These are phyloP conservation scores for Cyamopsis tetragonoloba DNA, from an alignment of 306 rosid species.

Conservation along the genomic window DNA sequence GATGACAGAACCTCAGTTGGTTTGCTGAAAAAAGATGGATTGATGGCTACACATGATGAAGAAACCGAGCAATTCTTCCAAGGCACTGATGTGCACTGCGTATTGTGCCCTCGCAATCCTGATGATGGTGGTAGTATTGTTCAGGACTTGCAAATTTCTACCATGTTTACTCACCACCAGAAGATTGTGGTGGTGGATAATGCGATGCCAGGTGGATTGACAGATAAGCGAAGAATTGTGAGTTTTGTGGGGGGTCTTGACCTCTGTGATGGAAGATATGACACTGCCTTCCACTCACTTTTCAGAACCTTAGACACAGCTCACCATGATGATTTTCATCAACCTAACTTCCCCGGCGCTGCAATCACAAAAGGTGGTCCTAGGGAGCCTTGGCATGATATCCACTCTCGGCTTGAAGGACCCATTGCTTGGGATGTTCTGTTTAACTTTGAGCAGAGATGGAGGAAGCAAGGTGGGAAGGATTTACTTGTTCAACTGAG, in stretches of 20 bases:
- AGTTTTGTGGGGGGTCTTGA: conserved; percentile 80
- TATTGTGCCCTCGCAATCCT: conserved; percentile 73
- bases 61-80: conserved; percentile 49
- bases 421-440: conserved; percentile 78
- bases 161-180: conserved; percentile 85
- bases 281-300: conserved; percentile 65
- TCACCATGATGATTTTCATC: conserved; percentile 71
- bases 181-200: conserved; percentile 73
- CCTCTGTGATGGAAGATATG: conserved; percentile 78
- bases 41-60: conserved; percentile 79
- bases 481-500: conserved; percentile 52
- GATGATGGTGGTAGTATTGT: conserved; percentile 67
- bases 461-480: conserved; percentile 80
- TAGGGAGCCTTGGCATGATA: conserved; percentile 78
- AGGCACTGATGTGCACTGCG: conserved; percentile 58
- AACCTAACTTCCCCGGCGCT: conserved; percentile 63
- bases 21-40: conserved; percentile 65
- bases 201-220: conserved; percentile 44
- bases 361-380: conserved; percentile 69
- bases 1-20: conserved; percentile 73
- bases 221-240: conserved; percentile 54
- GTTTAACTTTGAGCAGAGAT: conserved; percentile 72
- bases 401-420: conserved; percentile 76
- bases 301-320: conserved; percentile 70
- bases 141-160: conserved; percentile 57